Conservation (phyloP, 139 green algal species). For the Tetradesmus lagerheimii region DNA sequence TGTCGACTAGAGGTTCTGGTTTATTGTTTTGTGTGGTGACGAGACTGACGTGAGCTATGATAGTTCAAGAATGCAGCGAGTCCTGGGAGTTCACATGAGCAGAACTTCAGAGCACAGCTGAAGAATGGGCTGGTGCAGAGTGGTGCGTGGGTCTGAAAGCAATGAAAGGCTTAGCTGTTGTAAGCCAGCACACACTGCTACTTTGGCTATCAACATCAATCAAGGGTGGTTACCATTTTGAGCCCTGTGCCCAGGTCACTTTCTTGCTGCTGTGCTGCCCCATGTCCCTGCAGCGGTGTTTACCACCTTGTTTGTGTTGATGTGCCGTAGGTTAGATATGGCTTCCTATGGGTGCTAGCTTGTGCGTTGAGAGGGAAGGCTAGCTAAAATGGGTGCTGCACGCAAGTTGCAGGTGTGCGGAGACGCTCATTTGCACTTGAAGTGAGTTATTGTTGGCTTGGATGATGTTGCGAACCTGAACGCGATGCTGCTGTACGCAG, state of each 20-base stretch:
- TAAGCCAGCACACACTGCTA: neutral
- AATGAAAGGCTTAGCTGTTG: too few relatives aligned
- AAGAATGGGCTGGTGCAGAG: neutral
- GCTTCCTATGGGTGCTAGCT: neutral
- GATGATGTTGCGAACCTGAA: neutral
- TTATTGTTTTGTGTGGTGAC: too few relatives aligned
- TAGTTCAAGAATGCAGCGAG: too few relatives aligned
- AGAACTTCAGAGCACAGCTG: neutral
- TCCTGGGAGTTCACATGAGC: neutral
- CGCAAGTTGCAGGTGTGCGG: constrained; percentile 28
- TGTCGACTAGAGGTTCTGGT: too few relatives aligned
- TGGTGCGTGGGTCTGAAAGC: neutral
- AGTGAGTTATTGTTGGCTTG: neutral
- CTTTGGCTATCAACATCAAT: neutral
- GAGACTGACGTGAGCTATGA: too few relatives aligned
- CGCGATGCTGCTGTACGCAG: constrained; percentile 7
- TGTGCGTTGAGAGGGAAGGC: neutral
- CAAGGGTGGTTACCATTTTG: neutral
- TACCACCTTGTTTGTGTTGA: neutral
- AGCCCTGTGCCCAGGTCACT: neutral
- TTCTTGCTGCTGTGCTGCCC: constrained; percentile 4
- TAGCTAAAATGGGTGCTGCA: constrained; percentile 35
- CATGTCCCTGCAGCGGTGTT: neutral
- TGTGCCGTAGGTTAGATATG: neutral
- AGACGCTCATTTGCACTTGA: neutral